These are phyloP conservation scores for Pseudogymnoascus verrucosus DNA, from an alignment of 2,329 filamentous ascomycete species.

Conservation along the genomic window DNA sequence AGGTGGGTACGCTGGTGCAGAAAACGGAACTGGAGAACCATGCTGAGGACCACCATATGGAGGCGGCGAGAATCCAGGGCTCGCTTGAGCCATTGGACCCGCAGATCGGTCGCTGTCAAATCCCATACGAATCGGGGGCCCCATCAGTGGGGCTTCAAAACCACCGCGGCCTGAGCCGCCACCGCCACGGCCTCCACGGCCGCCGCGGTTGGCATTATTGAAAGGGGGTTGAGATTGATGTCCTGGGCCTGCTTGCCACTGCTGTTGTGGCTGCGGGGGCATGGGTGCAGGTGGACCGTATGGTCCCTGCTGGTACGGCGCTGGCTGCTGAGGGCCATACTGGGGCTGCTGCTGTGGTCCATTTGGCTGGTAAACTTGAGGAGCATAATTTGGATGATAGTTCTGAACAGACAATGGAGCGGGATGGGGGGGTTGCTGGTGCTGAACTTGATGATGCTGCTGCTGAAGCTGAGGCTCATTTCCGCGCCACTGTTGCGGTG, in stretches of 20 bases:
- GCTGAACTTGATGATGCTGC: conserved; percentile 26
- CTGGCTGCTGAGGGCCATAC: conserved; percentile 29
- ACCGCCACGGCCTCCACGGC: conserved; percentile 28
- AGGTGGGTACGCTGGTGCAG: conserved; percentile 12
- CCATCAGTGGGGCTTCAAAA: conserved; percentile 40
- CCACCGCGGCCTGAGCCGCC: conserved; percentile 36
- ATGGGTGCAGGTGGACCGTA: conserved; percentile 31
- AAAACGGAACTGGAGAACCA: conserved; percentile 23
- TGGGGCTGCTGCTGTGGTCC: conserved; percentile 28
- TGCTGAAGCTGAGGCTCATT: conserved; percentile 20
- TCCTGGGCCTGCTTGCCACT: conserved; percentile 31
- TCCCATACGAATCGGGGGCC: conserved; percentile 46
- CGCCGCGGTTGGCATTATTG: conserved; percentile 20
- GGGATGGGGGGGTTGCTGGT: conserved; percentile 27
- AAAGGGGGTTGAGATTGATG: conserved; percentile 32
- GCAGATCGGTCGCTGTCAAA: conserved; percentile 41
- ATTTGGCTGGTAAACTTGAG: conserved; percentile 40
- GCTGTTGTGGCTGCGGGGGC: conserved; percentile 30
- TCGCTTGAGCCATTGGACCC: conserved; percentile 35
- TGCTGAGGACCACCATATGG: conserved; percentile 28
- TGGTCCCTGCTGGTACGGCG: conserved; percentile 23
- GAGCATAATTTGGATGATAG: conserved; percentile 52
- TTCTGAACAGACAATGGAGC: conserved; percentile 43
- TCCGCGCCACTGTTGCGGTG: conserved; percentile 11
- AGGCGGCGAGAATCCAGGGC: conserved; percentile 33